Evolutionary conservation across 495 filamentous ascomycete species (phyloP), one percentile per base, ranked within the genome.

Genomic region (Penicillium atrosanguineum): DNA sequence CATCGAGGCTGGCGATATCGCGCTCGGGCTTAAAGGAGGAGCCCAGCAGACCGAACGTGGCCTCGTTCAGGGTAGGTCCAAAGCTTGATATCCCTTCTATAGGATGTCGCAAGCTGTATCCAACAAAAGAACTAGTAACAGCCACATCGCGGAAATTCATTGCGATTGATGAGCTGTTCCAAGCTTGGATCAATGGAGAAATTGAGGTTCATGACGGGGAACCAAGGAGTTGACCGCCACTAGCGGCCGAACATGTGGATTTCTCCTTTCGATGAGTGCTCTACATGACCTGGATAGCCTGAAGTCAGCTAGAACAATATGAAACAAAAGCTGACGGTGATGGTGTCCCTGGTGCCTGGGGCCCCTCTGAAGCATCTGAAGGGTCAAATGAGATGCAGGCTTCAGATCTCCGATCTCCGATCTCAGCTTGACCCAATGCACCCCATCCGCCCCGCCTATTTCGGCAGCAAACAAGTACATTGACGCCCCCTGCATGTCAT

Each of bases 1-100:
- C 81, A 0, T 73, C 56, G 7, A 87, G 74, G 48, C 77, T 69
- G 7, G 75, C 68, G 31, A 88, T 85, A 51, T 86, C 84, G 40
- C 63, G 74, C 15, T 80, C 72, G 0, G 84, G 80, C 12, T 73
- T 57, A 62, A 83, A 86, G 6, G 64, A 68, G 3, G 60, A 56
- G 7, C 74, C 73, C 19, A 73, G 38, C 9, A 71, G 39, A 8
- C 74, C 74, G 26, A 68, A 60, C 0, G 71, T 76, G 40, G 66
- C 57, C 34, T 77, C 74, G 29, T 64, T 75, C 20, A 75, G 45
- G 9, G 71, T 75, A 7, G 71, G 73, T 18, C 68, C 71, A 36
- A 74, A 56, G 51, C 71, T 71, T 7, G 60, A 63, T 20, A 59
- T 53, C 7, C 61, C 55, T 42, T 76, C 74, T 36, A 63, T 21